Percentiles rank a stretch among this genome's conserved stretches.
phyloP scores from a whole-genome alignment of 2,329 filamentous ascomycete species.

The Monosporascus sp. region DNA sequence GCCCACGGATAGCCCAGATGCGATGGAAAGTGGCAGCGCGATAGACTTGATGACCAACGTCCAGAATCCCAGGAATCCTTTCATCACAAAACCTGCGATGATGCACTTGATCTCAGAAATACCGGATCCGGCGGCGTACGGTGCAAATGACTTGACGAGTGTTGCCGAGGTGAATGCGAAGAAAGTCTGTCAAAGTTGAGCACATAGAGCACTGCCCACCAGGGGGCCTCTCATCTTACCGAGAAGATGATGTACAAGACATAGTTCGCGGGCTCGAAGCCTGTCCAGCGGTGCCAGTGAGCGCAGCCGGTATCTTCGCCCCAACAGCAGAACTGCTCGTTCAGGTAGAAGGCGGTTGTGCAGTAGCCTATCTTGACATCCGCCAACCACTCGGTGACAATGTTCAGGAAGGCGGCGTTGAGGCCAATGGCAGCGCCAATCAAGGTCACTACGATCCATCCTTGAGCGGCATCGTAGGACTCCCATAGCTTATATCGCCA shows the following conservation, averaged over 20 bases:
- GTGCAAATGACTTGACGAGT: conserved; percentile 85
- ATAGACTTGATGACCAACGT: conserved; percentile 93
- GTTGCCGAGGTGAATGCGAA: conserved; percentile 80
- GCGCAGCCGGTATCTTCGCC: conserved; percentile 84
- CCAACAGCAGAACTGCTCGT: conserved; percentile 98
- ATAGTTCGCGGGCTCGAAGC: conserved; percentile 75
- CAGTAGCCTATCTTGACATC: conserved; percentile 97
- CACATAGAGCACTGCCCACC: conserved; percentile 4
- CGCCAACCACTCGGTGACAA: conserved; percentile 92
- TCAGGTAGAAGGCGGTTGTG: conserved; percentile 91
- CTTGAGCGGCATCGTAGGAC: conserved; percentile 92
- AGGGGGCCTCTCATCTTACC: conserved; percentile 37
- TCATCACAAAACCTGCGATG: conserved; percentile 98
- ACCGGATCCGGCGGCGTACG: conserved; percentile 92
- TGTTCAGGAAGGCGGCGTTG: conserved; percentile 90
- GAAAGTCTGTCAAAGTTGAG: conserved; percentile 45
- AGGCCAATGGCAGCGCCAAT: conserved; percentile 89
- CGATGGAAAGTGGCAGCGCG: conserved; percentile 84
- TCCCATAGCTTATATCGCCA: conserved; percentile 80
- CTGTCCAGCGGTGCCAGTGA: conserved; percentile 87
- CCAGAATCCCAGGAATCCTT: conserved; percentile 88
- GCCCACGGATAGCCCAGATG: conserved; percentile 87
- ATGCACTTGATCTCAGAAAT: conserved; percentile 99
- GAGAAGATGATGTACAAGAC: conserved; percentile 82
- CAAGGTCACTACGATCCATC: conserved; percentile 94